Evolutionary conservation across 1,284 basidiomycete species (phyloP).

Genomic region (Flammula alnicola): DNA sequence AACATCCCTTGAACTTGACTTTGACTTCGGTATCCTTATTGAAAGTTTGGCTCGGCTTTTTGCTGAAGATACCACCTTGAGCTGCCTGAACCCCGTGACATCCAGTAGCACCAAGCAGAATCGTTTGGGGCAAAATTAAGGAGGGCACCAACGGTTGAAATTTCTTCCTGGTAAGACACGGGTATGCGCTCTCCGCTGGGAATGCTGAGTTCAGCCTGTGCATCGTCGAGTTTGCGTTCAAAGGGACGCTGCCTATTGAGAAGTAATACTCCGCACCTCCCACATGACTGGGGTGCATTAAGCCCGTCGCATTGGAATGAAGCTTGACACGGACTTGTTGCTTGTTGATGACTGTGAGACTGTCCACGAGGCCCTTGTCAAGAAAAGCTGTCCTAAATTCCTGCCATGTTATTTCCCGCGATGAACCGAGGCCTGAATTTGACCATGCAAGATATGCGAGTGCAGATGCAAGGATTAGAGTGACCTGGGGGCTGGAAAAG

Average conservation of each 20-base stretch:
- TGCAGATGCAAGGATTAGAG: constrained; percentile 59
- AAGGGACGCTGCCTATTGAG: constrained; percentile 97
- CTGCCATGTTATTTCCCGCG: constrained; percentile 97
- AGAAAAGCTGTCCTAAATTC: constrained; percentile 96
- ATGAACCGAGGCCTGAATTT: constrained; percentile 58
- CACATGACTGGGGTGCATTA: constrained; percentile 64
- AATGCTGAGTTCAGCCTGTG: constrained; percentile 91
- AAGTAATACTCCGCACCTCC: constrained; percentile 83
- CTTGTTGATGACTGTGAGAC: constrained; percentile 92
- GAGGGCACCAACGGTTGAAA: constrained; percentile 81
- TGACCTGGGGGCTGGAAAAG: constrained; percentile 64
- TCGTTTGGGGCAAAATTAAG: constrained; percentile 94
- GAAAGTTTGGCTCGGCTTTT: constrained; percentile 96
- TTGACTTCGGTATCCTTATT: constrained; percentile 97
- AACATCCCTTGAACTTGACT: constrained; percentile 92
- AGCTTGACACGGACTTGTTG: constrained; percentile 88
- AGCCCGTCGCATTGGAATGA: constrained; percentile 83
- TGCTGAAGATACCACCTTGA: constrained; percentile 91
- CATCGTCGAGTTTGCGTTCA: constrained; percentile 92
- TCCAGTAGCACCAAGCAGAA: constrained; percentile 92
- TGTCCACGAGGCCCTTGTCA: constrained; percentile 96
- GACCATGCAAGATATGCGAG: constrained; percentile 75
- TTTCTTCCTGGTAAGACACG: constrained; percentile 96
- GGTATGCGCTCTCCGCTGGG: constrained; percentile 94
- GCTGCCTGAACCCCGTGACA: constrained; percentile 79